A percentile compares a stretch with the other conserved stretches of the same genome.
These are phyloP conservation scores for Kwoniella mangroviensis DNA, from an alignment of 768 basidiomycete species.

Conservation along the genomic window DNA sequence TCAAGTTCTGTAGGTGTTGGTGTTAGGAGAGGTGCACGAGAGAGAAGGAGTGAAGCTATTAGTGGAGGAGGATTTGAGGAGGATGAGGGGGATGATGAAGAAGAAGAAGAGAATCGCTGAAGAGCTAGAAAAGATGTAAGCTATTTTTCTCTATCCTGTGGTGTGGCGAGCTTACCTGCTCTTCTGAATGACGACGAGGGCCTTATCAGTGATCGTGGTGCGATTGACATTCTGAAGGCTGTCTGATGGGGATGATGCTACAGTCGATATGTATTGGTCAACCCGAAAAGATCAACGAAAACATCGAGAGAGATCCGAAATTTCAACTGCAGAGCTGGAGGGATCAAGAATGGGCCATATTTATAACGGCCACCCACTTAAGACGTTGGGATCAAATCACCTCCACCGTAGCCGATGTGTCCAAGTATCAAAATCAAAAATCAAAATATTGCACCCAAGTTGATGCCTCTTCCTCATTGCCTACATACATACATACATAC, in stretches of 20 bases:
- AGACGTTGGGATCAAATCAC: neutral
- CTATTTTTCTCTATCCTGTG: neutral
- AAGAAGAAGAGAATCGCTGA: constrained; percentile 15
- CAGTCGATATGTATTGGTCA: neutral
- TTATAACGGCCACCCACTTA: neutral
- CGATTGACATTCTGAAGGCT: constrained; percentile 10
- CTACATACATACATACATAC: neutral
- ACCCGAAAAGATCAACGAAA: neutral
- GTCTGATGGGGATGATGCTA: neutral
- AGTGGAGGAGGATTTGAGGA: constrained; percentile 32
- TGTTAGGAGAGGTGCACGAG: constrained; percentile 57
- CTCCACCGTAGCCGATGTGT: neutral
- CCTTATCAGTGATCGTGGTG: constrained; percentile 9
- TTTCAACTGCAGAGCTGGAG: constrained; percentile 1
- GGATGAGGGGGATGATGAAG: constrained; percentile 24
- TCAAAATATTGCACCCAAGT: no score
- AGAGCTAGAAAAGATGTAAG: constrained; percentile 5
- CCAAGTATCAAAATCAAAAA: no score
- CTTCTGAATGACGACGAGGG: constrained; percentile 4
- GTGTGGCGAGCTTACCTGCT: constrained; percentile 3
- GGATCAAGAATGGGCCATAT: no score
- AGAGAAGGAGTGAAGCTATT: constrained; percentile 57
- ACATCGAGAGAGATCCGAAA: constrained; percentile 13
- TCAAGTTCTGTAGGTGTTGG: constrained; percentile 70
- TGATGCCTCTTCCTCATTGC: neutral